Base-by-base conservation (phyloP, 1,284 basidiomycete species). In the Agaricales sp. region DNA sequence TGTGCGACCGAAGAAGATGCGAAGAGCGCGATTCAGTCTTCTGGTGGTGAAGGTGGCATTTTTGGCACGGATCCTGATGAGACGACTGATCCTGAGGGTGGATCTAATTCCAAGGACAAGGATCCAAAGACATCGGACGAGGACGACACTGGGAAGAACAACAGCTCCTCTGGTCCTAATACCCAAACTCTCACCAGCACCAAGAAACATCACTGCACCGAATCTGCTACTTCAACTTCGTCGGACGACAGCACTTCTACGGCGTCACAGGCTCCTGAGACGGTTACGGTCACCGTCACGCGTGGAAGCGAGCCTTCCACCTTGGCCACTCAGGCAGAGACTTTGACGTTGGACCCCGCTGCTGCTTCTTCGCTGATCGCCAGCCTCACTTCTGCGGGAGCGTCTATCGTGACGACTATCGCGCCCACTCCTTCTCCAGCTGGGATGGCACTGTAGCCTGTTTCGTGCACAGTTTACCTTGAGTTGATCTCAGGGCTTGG, bases 1-100 rank as follows among this genome's bases (percentile, higher is more conserved):
- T 80, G 77, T 59, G 74, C 74, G 2, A 73, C 67, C 52, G 59
- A 69, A 51, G 59, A 58, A 13, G 68, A 62, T 35, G 76, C 71
- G 0, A 52, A 64, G 3, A 64, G 68, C 1, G 53, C 71, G 14
- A 72, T 79, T 48, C 49, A 63, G 11, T 64, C 71, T 2, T 63
- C 69, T 22, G 75, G 75, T 14, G 69, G 65, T 1, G 59, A 60
- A n/a, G 69, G 69, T 14, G 69, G 67, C 2, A 56, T 74, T 21
- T 61, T 64, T 12, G 64, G 65, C 12, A 54, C 61, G 44, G n/a
- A n/a, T n/a, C n/a, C n/a, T n/a, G n/a, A n/a, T n/a, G n/a, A n/a
- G n/a, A 59, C 56, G 51, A 54, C 58, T 49, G 46, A 50, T 26
- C 39, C 21, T 26, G 20, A 46, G 13, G 48, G 45, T 35, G 26